phyloP scores from a whole-genome alignment of 2,329 filamentous ascomycete species.

The Dothistroma pini region DNA sequence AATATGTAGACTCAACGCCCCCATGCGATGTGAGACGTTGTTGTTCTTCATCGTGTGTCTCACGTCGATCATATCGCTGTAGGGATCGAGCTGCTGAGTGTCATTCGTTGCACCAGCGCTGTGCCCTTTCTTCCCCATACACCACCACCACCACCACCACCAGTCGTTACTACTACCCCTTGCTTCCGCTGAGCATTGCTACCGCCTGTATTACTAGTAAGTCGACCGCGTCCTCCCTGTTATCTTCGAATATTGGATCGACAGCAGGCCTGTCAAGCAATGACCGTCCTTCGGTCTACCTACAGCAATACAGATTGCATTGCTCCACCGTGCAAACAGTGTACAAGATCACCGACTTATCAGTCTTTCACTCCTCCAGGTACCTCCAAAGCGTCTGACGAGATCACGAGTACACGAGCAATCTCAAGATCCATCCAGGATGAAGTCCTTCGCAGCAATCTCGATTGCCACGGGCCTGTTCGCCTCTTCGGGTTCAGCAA shows the following conservation, averaged over 20 bases:
- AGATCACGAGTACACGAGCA: constrained; percentile 9
- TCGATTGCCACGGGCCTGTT: constrained; percentile 48
- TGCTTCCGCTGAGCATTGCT: not conserved
- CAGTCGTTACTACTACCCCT: constrained; percentile 7
- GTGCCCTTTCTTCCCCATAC: not conserved
- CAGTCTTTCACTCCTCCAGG: not conserved
- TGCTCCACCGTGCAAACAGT: not conserved
- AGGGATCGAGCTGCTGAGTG: not conserved
- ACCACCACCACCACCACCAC: not conserved
- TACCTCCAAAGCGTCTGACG: constrained; percentile 4
- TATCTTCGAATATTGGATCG: not conserved
- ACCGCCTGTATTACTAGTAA: constrained; percentile 5
- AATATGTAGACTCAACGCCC: constrained; percentile 4
- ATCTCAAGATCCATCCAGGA: constrained; percentile 25
- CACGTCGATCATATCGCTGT: not conserved
- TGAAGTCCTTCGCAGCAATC: constrained; percentile 49
- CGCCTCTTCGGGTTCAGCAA: constrained; percentile 52
- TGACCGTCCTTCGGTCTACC: not conserved
- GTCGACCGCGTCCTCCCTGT: not conserved
- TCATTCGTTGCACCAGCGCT: not conserved
- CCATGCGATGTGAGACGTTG: not conserved
- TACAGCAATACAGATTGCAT: not conserved
- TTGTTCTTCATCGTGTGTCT: not conserved
- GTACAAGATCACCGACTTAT: not conserved
- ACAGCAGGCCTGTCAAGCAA: not conserved